These are phyloP conservation scores for Lindgomyces ingoldianus DNA, from an alignment of 495 filamentous ascomycete species.

Conservation along the genomic window DNA sequence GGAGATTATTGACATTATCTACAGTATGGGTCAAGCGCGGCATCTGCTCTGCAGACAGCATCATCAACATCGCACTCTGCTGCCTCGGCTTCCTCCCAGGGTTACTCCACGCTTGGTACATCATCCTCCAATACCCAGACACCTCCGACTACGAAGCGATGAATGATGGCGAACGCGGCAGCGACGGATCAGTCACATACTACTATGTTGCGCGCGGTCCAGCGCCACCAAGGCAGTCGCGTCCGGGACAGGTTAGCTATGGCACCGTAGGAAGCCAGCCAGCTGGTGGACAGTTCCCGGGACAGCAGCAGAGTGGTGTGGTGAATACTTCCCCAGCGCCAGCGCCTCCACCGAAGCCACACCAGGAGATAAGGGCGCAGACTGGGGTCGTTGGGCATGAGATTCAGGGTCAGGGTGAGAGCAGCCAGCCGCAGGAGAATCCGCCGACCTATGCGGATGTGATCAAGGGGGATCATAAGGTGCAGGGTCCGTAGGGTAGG, in stretches of 20 bases:
- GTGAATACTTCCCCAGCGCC: constrained; percentile 45
- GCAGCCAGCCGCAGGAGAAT: constrained; percentile 39
- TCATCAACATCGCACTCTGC: constrained; percentile 94
- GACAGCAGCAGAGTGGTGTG: constrained; percentile 36
- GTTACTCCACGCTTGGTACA: constrained; percentile 96
- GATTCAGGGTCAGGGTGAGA: constrained; percentile 30
- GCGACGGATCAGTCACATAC: constrained; percentile 43
- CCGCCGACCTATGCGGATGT: constrained; percentile 86
- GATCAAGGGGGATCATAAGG: constrained; percentile 83
- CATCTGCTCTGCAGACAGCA: constrained; percentile 86
- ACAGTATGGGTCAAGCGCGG: constrained; percentile 95
- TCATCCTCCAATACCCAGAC: constrained; percentile 89
- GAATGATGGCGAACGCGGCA: constrained; percentile 53
- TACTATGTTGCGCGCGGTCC: constrained; percentile 50
- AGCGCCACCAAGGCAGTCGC: background rate
- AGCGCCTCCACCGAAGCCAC: constrained; percentile 40
- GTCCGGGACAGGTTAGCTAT: constrained; percentile 29
- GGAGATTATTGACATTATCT: too few relatives aligned
- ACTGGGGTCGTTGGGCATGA: constrained; percentile 11
- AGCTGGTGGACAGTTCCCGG: constrained; percentile 38
- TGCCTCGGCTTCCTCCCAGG: constrained; percentile 87
- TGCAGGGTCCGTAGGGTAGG: constrained; percentile 57
- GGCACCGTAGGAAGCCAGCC: constrained; percentile 40
- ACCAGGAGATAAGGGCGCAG: constrained; percentile 24
- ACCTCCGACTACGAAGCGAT: constrained; percentile 63